A percentile compares a stretch with the other conserved stretches of the same genome.
Conservation (phyloP, 768 basidiomycete genomes). For the Russula earlei region DNA sequence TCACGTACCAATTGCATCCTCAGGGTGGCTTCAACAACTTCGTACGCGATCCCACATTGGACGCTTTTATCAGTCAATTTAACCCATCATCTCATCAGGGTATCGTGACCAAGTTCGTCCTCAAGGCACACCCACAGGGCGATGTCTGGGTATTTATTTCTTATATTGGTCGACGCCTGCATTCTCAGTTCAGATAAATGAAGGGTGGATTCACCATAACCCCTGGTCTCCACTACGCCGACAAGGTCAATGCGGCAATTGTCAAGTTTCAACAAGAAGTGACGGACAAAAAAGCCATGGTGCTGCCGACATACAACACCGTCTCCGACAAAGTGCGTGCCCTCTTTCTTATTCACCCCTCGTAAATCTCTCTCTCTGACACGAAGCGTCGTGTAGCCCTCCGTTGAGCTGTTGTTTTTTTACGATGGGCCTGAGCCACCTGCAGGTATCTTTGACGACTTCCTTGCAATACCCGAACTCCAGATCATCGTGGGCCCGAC, state of each 20-base stretch:
- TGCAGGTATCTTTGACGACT: conserved; percentile 19
- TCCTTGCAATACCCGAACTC: conserved; percentile 8
- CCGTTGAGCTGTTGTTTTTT: conserved; percentile 12
- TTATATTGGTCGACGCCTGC: not conserved
- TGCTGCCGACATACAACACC: conserved; percentile 7
- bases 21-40: conserved; percentile 17
- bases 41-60: not conserved
- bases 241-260: conserved; percentile 23
- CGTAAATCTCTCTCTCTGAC: not conserved
- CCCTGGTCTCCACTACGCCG: not conserved
- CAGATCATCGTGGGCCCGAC: not conserved
- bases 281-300: conserved; percentile 7
- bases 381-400: not conserved
- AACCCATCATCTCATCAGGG: not conserved
- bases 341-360: not conserved
- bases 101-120: conserved; percentile 14
- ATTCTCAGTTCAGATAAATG: not conserved
- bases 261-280: conserved; percentile 4
- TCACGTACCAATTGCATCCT: not conserved
- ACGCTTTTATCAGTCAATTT: not conserved
- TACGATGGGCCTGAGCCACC: conserved; percentile 21
- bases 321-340: not conserved
- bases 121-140: conserved; percentile 10
- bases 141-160: conserved; percentile 8
- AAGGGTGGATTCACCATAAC: not conserved